Conservation (phyloP, 208 protist genomes). For the Plasmodiophora brassicae region DNA sequence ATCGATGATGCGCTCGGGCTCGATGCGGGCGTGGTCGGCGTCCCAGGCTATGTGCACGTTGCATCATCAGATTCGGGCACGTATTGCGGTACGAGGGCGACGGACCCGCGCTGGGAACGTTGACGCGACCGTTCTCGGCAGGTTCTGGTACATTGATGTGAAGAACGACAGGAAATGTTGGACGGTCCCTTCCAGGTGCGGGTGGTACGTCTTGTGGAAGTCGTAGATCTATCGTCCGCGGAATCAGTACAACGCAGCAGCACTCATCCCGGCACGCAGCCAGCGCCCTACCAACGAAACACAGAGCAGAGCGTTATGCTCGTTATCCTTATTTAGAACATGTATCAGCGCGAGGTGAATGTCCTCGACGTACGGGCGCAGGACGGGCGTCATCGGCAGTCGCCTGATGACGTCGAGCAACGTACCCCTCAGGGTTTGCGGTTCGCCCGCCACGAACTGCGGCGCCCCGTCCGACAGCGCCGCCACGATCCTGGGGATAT, state of each 20-base stretch:
- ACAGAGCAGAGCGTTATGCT: constrained; percentile 10
- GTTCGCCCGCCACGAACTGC: too few relatives aligned
- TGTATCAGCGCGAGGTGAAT: neutral
- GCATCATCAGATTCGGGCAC: too few relatives aligned
- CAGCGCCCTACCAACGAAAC: neutral
- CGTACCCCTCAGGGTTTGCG: too few relatives aligned
- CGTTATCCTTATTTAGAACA: constrained; percentile 3
- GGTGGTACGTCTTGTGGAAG: constrained; percentile 12
- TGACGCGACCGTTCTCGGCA: neutral
- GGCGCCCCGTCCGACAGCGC: too few relatives aligned
- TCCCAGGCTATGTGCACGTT: neutral
- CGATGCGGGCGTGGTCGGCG: neutral
- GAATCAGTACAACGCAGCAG: neutral
- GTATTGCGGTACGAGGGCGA: neutral
- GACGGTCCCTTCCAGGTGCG: neutral
- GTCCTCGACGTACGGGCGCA: neutral
- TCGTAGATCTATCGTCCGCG: neutral
- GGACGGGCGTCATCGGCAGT: neutral
- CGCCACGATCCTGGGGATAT: too few relatives aligned
- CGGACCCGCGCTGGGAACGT: constrained; percentile 2
- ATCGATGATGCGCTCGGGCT: neutral
- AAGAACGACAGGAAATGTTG: neutral
- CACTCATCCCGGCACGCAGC: too few relatives aligned
- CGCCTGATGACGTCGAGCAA: neutral
- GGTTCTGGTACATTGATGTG: constrained; percentile 14